Conservation (phyloP, 345 rosid genomes). For the Rhizophora apiculata region DNA sequence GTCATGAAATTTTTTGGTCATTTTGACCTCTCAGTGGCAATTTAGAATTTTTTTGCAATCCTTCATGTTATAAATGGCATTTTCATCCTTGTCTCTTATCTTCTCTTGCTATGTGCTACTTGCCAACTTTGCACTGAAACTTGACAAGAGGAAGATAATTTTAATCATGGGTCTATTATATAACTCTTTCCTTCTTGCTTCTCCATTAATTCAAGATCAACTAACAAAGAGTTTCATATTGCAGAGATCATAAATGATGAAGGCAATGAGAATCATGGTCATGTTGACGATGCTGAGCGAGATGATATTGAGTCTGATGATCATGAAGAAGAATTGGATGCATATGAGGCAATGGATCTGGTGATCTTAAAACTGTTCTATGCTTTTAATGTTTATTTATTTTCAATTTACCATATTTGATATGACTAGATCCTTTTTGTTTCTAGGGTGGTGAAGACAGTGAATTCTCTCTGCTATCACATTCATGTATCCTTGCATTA, state of each 20-base stretch:
- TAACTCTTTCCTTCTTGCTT: conserved; percentile 1
- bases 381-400: conserved; percentile 6
- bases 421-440: background rate
- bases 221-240: conserved; percentile 6
- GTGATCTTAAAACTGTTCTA: conserved; percentile 30
- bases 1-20: too few species aligned
- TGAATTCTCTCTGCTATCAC: conserved; percentile 46
- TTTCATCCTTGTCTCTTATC: too few species aligned
- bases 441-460: conserved; percentile 58
- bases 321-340: conserved; percentile 65
- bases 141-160: too few species aligned
- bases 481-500: conserved; percentile 67
- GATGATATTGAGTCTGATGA: conserved; percentile 52
- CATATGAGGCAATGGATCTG: conserved; percentile 52
- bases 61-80: too few species aligned
- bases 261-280: conserved; percentile 34
- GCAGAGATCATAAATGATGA: conserved; percentile 34
- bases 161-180: background rate
- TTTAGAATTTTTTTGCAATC: too few species aligned
- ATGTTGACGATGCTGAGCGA: conserved; percentile 40
- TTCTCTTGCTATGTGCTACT: too few species aligned
- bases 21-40: too few species aligned
- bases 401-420: background rate
- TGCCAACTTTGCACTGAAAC: too few species aligned
- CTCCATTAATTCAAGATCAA: background rate